These are phyloP conservation scores for Podaxis carcinomalis DNA, from an alignment of 768 basidiomycete species.

Conservation along the genomic window DNA sequence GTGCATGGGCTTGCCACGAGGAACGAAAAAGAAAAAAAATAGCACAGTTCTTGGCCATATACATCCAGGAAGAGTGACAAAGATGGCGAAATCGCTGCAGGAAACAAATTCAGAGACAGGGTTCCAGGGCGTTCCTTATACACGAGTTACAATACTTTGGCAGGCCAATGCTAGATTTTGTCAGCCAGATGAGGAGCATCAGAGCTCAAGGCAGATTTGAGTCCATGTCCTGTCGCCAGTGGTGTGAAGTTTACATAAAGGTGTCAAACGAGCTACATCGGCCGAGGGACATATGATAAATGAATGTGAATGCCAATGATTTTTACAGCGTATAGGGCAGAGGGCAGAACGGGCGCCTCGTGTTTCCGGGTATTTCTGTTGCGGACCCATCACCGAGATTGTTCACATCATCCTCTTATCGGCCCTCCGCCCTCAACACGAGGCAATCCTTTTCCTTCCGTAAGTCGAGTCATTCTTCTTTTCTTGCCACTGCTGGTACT, in stretches of 20 bases:
- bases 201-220: background rate
- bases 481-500: conserved; percentile 26
- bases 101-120: background rate
- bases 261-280: background rate
- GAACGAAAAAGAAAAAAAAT: background rate
- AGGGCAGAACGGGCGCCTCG: conserved; percentile 6
- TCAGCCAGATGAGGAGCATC: background rate
- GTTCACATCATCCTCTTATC: conserved; percentile 9
- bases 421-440: conserved; percentile 34
- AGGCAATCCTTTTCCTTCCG: conserved; percentile 31
- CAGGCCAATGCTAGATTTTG: background rate
- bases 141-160: background rate
- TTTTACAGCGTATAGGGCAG: conserved; percentile 5
- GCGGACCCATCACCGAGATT: conserved; percentile 27
- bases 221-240: background rate
- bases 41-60: background rate
- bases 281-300: background rate
- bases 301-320: background rate
- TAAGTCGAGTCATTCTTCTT: conserved; percentile 24
- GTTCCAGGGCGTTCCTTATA: background rate
- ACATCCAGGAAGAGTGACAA: conserved; percentile 1
- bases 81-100: background rate
- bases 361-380: conserved; percentile 7
- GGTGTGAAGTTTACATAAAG: background rate
- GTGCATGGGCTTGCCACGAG: background rate